phyloP scores from a whole-genome alignment of 768 basidiomycete species.

The Austroboletus festivus region DNA sequence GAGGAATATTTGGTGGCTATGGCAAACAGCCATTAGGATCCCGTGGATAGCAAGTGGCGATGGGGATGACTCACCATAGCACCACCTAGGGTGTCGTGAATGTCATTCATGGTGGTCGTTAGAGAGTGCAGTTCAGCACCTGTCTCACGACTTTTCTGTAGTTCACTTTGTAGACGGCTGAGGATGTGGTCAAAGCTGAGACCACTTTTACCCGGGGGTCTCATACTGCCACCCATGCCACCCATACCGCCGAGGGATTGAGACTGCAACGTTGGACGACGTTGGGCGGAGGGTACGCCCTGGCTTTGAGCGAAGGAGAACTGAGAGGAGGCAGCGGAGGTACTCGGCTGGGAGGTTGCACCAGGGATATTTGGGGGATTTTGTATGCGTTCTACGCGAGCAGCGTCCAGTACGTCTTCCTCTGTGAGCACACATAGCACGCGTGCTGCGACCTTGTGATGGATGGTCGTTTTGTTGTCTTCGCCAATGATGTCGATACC shows the following conservation, averaged over 20 bases:
- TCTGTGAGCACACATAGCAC: conserved; percentile 86
- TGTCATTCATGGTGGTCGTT: conserved; percentile 80
- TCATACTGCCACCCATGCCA: conserved; percentile 69
- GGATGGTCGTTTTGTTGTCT: conserved; percentile 96
- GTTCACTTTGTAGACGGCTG: conserved; percentile 82
- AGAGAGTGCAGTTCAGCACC: conserved; percentile 80
- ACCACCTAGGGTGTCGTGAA: conserved; percentile 88
- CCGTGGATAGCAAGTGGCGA: not conserved
- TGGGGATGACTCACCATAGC: conserved; percentile 52
- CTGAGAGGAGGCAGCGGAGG: conserved; percentile 23
- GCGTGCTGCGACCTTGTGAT: conserved; percentile 97
- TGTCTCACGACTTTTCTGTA: conserved; percentile 95
- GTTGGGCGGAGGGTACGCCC: conserved; percentile 38
- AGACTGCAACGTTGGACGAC: conserved; percentile 55
- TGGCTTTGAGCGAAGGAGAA: conserved; percentile 44
- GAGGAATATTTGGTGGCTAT: conserved; percentile 59
- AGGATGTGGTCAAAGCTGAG: conserved; percentile 92
- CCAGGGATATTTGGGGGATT: conserved; percentile 31
- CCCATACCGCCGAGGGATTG: conserved; percentile 70
- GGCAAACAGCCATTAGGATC: conserved; percentile 7
- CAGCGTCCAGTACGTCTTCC: conserved; percentile 76
- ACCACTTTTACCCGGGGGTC: conserved; percentile 77
- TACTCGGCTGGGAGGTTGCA: conserved; percentile 35
- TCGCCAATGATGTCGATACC: conserved; percentile 99
- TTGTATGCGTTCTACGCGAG: conserved; percentile 67